Evolutionary conservation across 2,329 filamentous ascomycete species (phyloP).

Genomic region (Talaromyces sp.): DNA sequence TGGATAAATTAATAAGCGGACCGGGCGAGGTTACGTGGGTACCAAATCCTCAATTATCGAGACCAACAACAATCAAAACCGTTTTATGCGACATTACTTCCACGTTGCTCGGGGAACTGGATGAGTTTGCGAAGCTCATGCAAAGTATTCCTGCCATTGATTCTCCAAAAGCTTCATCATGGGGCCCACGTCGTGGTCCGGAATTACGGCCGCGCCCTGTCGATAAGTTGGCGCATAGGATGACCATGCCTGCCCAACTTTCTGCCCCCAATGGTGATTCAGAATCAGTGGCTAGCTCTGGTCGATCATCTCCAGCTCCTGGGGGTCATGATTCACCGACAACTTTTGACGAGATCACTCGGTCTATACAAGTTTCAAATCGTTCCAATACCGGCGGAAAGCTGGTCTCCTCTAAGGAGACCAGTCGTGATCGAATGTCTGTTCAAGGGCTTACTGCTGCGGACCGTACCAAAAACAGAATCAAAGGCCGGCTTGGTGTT

Average conservation of each 20-base stretch:
- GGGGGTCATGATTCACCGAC: constrained; percentile 42
- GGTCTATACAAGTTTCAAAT: constrained; percentile 35
- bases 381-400: constrained; percentile 34
- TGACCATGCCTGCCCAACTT: constrained; percentile 69
- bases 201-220: constrained; percentile 36
- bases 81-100: constrained; percentile 75
- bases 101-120: constrained; percentile 68
- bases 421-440: constrained; percentile 57
- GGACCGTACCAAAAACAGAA: constrained; percentile 73
- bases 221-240: constrained; percentile 62
- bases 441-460: constrained; percentile 68
- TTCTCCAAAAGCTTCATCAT: constrained; percentile 56
- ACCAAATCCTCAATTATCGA: constrained; percentile 62
- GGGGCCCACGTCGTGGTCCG: constrained; percentile 47
- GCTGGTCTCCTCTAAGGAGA: constrained; percentile 43
- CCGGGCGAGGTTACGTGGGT: constrained; percentile 65
- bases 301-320: constrained; percentile 29
- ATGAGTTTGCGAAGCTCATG: constrained; percentile 64
- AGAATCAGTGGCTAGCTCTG: constrained; percentile 34
- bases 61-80: constrained; percentile 73
- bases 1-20: constrained; percentile 49
- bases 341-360: constrained; percentile 50
- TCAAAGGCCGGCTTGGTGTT: constrained; percentile 71
- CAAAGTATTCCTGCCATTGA: constrained; percentile 71
- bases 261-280: constrained; percentile 37